These are phyloP conservation scores for Coemansia sp. DNA, from an alignment of 192 early-diverging fungal genomes.

Conservation along the genomic window DNA sequence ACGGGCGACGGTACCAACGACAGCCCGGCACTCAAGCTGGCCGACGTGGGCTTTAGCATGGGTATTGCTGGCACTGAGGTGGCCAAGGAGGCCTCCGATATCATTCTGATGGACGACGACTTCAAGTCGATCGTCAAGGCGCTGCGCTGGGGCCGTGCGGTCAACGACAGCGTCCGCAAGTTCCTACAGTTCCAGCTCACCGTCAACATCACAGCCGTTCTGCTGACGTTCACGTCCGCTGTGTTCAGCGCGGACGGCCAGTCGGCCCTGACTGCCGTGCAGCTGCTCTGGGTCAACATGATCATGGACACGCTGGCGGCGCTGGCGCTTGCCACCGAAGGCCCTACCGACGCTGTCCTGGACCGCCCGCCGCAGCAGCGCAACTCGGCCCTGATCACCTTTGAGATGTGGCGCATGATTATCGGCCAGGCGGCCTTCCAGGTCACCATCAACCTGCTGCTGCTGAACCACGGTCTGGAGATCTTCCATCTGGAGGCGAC, in stretches of 20 bases:
- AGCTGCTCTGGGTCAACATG: constrained; percentile 92
- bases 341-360: constrained; percentile 78
- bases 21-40: constrained; percentile 78
- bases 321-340: constrained; percentile 86
- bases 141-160: constrained; percentile 73
- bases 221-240: constrained; percentile 63
- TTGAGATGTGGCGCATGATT: constrained; percentile 91
- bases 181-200: constrained; percentile 84
- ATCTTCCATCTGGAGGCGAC: constrained; percentile 54
- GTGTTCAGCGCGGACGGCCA: constrained; percentile 59
- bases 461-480: constrained; percentile 53
- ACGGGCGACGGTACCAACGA: constrained; percentile 88
- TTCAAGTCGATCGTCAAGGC: constrained; percentile 78
- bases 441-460: constrained; percentile 63
- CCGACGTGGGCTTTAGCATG: constrained; percentile 92
- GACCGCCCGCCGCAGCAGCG: constrained; percentile 69
- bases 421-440: constrained; percentile 88
- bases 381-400: constrained; percentile 74
- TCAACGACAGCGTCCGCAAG: constrained; percentile 81
- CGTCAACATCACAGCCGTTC: constrained; percentile 73
- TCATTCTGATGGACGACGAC: constrained; percentile 86
- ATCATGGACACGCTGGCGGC: constrained; percentile 94
- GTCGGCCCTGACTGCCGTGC: constrained; percentile 80
- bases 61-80: constrained; percentile 85
- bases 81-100: constrained; percentile 76